Conservation (phyloP, 2,329 filamentous ascomycete species). For the Zymoseptoria ardabiliae region DNA sequence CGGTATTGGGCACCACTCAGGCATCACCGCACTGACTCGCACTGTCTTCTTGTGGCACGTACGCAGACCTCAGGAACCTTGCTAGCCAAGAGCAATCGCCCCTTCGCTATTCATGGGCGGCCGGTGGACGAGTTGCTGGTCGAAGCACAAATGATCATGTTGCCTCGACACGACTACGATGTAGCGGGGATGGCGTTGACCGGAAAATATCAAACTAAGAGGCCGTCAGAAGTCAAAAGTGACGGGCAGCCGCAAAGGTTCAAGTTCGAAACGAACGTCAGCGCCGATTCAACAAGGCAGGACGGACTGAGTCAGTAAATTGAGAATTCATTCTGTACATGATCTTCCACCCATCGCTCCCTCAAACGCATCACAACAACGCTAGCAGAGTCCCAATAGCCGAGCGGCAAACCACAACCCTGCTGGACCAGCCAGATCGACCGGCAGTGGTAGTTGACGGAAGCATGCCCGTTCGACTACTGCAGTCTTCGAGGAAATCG, state of each 20-base stretch:
- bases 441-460: constrained; percentile 5
- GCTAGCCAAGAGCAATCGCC: neutral
- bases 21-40: neutral
- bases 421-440: constrained; percentile 3
- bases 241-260: too few relatives aligned
- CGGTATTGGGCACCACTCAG: neutral
- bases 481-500: constrained; percentile 13
- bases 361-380: neutral
- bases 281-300: too few relatives aligned
- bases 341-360: neutral
- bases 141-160: too few relatives aligned
- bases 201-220: too few relatives aligned
- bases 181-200: too few relatives aligned
- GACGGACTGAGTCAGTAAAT: too few relatives aligned
- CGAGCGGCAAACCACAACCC: neutral
- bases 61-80: neutral
- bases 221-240: too few relatives aligned
- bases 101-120: neutral
- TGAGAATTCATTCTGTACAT: neutral
- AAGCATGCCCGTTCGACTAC: constrained; percentile 9
- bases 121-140: too few relatives aligned
- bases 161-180: too few relatives aligned
- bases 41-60: neutral
- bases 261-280: too few relatives aligned
- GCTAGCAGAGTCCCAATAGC: neutral